Evolutionary conservation across 352 stramenopile genomes (phyloP).

Genomic region (Aphanomyces astaci): DNA sequence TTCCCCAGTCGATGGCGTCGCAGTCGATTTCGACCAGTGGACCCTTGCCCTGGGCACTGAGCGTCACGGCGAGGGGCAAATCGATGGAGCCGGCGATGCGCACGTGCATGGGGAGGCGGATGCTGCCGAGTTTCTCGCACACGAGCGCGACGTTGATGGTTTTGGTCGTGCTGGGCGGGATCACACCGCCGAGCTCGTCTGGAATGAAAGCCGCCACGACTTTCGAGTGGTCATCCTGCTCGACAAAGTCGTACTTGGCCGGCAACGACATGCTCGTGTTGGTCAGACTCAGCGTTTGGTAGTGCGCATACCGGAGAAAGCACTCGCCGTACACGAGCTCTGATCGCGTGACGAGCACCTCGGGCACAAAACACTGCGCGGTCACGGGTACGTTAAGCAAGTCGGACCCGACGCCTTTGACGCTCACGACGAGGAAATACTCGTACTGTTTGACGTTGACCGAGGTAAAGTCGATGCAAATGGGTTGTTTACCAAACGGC

Average conservation of each 20-base stretch:
- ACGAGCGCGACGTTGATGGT: constrained; percentile 77
- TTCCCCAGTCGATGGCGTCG: constrained; percentile 83
- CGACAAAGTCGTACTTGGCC: constrained; percentile 81
- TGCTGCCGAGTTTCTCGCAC: constrained; percentile 85
- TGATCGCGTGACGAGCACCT: constrained; percentile 47
- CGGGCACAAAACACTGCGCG: constrained; percentile 83
- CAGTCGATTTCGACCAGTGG: constrained; percentile 81
- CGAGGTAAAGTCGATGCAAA: constrained; percentile 84
- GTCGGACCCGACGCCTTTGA: constrained; percentile 83
- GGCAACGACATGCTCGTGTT: constrained; percentile 78
- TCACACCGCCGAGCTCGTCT: constrained; percentile 47
- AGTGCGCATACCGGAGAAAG: constrained; percentile 90
- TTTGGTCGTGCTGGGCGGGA: constrained; percentile 48
- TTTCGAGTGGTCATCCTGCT: constrained; percentile 85
- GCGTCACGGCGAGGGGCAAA: constrained; percentile 79
- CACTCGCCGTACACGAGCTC: constrained; percentile 86
- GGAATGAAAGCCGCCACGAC: constrained; percentile 74
- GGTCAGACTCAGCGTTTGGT: constrained; percentile 69
- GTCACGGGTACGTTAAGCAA: constrained; percentile 84
- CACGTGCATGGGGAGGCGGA: constrained; percentile 85
- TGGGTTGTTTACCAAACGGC: constrained; percentile 68
- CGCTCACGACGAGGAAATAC: constrained; percentile 86
- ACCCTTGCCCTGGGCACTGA: constrained; percentile 77
- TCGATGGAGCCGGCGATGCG: constrained; percentile 79
- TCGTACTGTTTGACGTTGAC: constrained; percentile 87